Evolutionary conservation across 352 stramenopile genomes (phyloP).

Genomic region (Albugo candida): DNA sequence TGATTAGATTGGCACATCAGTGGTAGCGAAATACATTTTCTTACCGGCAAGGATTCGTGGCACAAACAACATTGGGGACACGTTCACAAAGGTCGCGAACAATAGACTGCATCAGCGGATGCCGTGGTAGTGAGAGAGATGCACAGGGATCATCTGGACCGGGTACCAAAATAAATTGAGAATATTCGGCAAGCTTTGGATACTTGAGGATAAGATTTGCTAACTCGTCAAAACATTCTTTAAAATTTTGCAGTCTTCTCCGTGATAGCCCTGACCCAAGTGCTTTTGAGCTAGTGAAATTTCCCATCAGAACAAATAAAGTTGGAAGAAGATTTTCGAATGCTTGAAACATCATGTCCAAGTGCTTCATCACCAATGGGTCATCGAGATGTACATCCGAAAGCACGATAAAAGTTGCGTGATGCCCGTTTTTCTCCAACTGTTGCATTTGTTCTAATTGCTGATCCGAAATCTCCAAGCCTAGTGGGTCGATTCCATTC

Average conservation of each 20-base stretch:
- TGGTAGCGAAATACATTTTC: background rate
- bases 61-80: constrained; percentile 59
- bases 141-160: constrained; percentile 82
- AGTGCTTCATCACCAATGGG: constrained; percentile 71
- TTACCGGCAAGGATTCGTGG: constrained; percentile 81
- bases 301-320: constrained; percentile 88
- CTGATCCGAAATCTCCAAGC: constrained; percentile 55
- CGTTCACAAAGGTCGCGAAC: too few species aligned
- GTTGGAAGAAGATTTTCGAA: constrained; percentile 53
- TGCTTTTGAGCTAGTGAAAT: constrained; percentile 68
- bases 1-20: background rate
- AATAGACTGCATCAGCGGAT: constrained; percentile 20
- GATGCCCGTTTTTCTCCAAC: constrained; percentile 62
- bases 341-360: constrained; percentile 79
- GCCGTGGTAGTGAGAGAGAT: constrained; percentile 54
- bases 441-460: constrained; percentile 60
- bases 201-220: constrained; percentile 80
- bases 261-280: constrained; percentile 19
- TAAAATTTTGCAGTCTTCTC: constrained; percentile 43
- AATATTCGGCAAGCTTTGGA: constrained; percentile 54
- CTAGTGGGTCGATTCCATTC: constrained; percentile 57
- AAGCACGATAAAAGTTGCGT: constrained; percentile 84
- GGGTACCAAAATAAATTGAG: constrained; percentile 83
- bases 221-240: constrained; percentile 80
- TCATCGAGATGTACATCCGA: constrained; percentile 89